Percentiles rank a stretch among this genome's conserved stretches.
phyloP scores from a whole-genome alignment of 208 protist genomes.

The Trypanosoma platydactyli region DNA sequence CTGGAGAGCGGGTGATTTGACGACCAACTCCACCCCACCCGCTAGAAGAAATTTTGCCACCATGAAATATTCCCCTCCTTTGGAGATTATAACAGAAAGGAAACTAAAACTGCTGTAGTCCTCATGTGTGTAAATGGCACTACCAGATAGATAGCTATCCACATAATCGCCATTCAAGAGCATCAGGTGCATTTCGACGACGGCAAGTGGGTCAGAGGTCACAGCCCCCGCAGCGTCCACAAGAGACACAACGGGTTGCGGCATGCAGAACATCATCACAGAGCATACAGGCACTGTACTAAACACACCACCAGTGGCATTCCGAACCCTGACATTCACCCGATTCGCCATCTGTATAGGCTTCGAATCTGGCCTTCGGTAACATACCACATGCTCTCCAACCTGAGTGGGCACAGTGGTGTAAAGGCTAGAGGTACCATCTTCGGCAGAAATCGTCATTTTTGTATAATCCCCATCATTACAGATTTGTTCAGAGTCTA shows the following conservation, averaged over 20 bases:
- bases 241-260: conserved; percentile 64
- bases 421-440: conserved; percentile 50
- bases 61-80: conserved; percentile 58
- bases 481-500: conserved; percentile 41
- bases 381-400: conserved; percentile 74
- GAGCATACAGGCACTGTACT: conserved; percentile 49
- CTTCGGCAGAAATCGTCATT: conserved; percentile 35
- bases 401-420: conserved; percentile 42
- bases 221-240: conserved; percentile 34
- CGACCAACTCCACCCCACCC: conserved; percentile 40
- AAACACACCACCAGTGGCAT: conserved; percentile 51
- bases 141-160: conserved; percentile 37
- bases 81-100: conserved; percentile 44
- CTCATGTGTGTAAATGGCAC: conserved; percentile 40
- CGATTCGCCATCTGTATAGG: conserved; percentile 35
- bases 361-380: conserved; percentile 18
- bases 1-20: conserved; percentile 39
- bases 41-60: conserved; percentile 54
- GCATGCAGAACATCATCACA: conserved; percentile 39
- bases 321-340: conserved; percentile 42
- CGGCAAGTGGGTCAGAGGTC: conserved; percentile 43
- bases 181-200: conserved; percentile 48
- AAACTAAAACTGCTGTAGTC: conserved; percentile 63
- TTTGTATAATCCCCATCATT: conserved; percentile 30
- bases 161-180: conserved; percentile 32